A percentile compares a stretch with the other conserved stretches of the same genome.
These are phyloP conservation scores for Porpolomopsis calyptriformis DNA, from an alignment of 768 basidiomycete species.

Conservation along the genomic window DNA sequence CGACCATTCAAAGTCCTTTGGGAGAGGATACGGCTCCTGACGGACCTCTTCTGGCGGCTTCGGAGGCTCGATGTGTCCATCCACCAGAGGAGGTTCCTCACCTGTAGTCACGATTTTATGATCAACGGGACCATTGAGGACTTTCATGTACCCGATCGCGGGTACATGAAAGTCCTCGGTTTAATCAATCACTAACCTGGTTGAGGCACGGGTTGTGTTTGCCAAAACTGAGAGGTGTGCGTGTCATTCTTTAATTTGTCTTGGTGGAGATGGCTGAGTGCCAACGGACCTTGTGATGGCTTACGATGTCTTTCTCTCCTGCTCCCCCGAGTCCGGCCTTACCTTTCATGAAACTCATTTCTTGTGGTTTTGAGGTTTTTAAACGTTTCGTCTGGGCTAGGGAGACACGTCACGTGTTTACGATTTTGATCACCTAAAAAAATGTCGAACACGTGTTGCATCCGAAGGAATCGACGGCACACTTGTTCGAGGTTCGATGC, in stretches of 20 bases:
- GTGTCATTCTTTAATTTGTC: slow-evolving; percentile 1
- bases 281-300: slow-evolving; percentile 71
- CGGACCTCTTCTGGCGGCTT: slow-evolving; percentile 69
- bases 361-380: too few relatives aligned
- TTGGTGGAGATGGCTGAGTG: neutral
- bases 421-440: too few relatives aligned
- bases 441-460: too few relatives aligned
- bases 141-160: too few relatives aligned
- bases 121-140: too few relatives aligned
- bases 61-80: slow-evolving; percentile 84
- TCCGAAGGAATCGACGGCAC: too few relatives aligned
- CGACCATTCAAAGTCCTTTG: slow-evolving; percentile 89
- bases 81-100: slow-evolving; percentile 53
- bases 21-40: slow-evolving; percentile 80
- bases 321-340: slow-evolving; percentile 67
- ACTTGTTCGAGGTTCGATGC: too few relatives aligned
- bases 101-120: slow-evolving; percentile 35
- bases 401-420: neutral
- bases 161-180: too few relatives aligned
- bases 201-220: slow-evolving; percentile 94
- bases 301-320: slow-evolving; percentile 63
- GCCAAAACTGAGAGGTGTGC: slow-evolving; percentile 84
- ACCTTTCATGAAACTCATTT: slow-evolving; percentile 78
- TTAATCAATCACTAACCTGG: too few relatives aligned
- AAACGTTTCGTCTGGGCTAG: slow-evolving; percentile 38